Percentiles rank a stretch among this genome's conserved stretches.
These are phyloP conservation scores for Citrus sinensis DNA, from an alignment of 345 rosid species.

Conservation along the genomic window DVS_A1.0 CM039165.1:34136001-34136500, in stretches of 20 bases:
- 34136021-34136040: constrained; percentile 27
- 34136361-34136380: not conserved
- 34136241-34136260: constrained; percentile 33
- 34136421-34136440: not conserved
- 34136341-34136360: not conserved
- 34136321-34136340: constrained; percentile 67
- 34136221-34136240: not conserved
- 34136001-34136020: constrained; percentile 46
- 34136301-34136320: constrained; percentile 79
- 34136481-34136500: constrained; percentile 82
- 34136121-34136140: constrained; percentile 66
- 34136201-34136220: not conserved
- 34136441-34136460: constrained; percentile 3
- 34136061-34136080: constrained; percentile 43
- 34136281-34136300: constrained; percentile 80
- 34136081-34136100: constrained; percentile 82
- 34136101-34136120: constrained; percentile 80
- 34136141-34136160: constrained; percentile 91
- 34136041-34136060: constrained; percentile 40
- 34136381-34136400: not conserved
- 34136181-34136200: not conserved
- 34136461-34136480: constrained; percentile 83
- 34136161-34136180: not conserved
- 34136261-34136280: constrained; percentile 63
- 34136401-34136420: not conserved